Evolutionary conservation across 129 eudicot species (phyloP).

Genomic region (Chrysanthemum seticuspe): DNA sequence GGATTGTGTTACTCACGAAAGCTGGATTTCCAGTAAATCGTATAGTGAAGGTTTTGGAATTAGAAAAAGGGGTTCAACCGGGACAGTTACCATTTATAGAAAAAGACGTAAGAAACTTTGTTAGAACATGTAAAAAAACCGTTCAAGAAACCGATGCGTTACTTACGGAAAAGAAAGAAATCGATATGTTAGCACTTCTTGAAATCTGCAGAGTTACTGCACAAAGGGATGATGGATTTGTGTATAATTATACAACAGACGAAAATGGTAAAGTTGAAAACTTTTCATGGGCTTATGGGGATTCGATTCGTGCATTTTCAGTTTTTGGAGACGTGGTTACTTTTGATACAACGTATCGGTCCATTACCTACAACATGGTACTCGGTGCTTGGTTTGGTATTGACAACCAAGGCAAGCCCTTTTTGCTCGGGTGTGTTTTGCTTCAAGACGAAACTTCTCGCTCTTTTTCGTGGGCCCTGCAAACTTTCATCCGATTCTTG

Average conservation of each 20-base stretch:
- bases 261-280: conserved; percentile 70
- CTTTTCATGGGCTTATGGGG: conserved; percentile 72
- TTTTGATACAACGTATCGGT: conserved; percentile 76
- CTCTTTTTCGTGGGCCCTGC: conserved; percentile 71
- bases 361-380: conserved; percentile 59
- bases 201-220: conserved; percentile 49
- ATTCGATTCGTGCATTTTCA: conserved; percentile 57
- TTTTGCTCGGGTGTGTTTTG: conserved; percentile 69
- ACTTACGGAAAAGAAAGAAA: conserved; percentile 64
- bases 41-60: conserved; percentile 62
- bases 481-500: conserved; percentile 64
- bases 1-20: conserved; percentile 71
- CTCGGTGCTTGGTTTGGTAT: conserved; percentile 88
- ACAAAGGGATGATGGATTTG: conserved; percentile 57
- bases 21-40: conserved; percentile 81
- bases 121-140: conserved; percentile 66
- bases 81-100: conserved; percentile 81
- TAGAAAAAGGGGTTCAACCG: conserved; percentile 73
- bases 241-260: conserved; percentile 53
- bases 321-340: conserved; percentile 76
- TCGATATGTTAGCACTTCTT: conserved; percentile 61
- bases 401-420: conserved; percentile 61
- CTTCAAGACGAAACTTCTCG: conserved; percentile 71
- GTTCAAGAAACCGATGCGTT: conserved; percentile 76
- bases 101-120: conserved; percentile 76